These are phyloP conservation scores for Russula lepida DNA, from an alignment of 768 basidiomycete genomes.

Conservation along the genomic window DNA sequence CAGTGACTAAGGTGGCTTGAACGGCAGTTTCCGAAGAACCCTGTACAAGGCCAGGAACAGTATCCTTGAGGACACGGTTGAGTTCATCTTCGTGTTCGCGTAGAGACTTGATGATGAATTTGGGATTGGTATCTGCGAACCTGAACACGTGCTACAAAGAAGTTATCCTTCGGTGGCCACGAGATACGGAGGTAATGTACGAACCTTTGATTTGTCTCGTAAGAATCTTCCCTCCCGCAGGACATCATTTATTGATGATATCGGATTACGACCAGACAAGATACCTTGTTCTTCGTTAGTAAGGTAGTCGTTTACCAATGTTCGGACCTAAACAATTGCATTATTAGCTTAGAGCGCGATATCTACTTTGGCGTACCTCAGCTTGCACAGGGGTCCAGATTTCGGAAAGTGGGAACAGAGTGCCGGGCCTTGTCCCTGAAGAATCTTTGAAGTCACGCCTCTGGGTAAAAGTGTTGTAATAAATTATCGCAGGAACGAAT, in stretches of 20 bases:
- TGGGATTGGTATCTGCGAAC: slow-evolving; percentile 83
- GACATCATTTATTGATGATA: slow-evolving; percentile 90
- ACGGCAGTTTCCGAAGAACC: slow-evolving; percentile 53
- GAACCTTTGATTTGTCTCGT: slow-evolving; percentile 74
- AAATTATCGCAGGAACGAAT: background rate
- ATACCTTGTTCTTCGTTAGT: slow-evolving; percentile 84
- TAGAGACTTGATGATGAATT: slow-evolving; percentile 57
- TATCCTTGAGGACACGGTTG: slow-evolving; percentile 73
- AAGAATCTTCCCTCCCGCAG: slow-evolving; percentile 74
- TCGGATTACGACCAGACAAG: slow-evolving; percentile 73
- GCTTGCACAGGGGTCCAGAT: slow-evolving; percentile 83
- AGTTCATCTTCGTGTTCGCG: slow-evolving; percentile 79
- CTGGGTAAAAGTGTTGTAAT: slow-evolving; percentile 31
- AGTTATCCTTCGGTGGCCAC: background rate
- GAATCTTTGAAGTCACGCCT: slow-evolving; percentile 88
- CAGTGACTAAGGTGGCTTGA: slow-evolving; percentile 50
- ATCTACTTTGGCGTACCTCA: slow-evolving; percentile 50
- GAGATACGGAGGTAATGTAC: background rate
- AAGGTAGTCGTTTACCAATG: slow-evolving; percentile 79
- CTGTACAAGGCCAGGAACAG: slow-evolving; percentile 89
- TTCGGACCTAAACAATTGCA: slow-evolving; percentile 52
- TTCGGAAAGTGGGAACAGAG: slow-evolving; percentile 76
- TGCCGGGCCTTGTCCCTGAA: slow-evolving; percentile 65
- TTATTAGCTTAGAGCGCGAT: background rate
- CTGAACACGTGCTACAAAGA: slow-evolving; percentile 68